Conservation (phyloP, 2,329 filamentous ascomycete genomes). For the Calonectria henricotiae region DNA sequence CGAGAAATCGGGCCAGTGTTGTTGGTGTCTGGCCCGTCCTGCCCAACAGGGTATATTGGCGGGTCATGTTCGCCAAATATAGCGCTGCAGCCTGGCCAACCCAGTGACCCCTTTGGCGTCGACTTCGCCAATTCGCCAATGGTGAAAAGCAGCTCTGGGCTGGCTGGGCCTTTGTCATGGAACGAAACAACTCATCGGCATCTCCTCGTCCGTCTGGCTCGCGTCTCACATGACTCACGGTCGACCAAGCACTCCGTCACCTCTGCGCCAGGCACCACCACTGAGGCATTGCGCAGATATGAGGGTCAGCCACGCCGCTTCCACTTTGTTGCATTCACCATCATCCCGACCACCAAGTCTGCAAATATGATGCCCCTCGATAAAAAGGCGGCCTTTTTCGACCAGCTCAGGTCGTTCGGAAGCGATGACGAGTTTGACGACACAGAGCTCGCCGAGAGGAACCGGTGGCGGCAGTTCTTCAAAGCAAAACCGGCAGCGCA, state of each 20-base stretch:
- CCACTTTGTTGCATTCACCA: background rate
- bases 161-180: background rate
- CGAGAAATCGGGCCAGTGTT: background rate
- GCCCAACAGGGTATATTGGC: slow-evolving; percentile 20
- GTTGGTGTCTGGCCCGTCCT: background rate
- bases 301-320: slow-evolving; percentile 7
- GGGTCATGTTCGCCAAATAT: slow-evolving; percentile 32
- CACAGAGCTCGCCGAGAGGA: slow-evolving; percentile 57
- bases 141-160: slow-evolving; percentile 6
- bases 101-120: slow-evolving; percentile 33
- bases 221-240: slow-evolving; percentile 32
- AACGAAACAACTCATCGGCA: slow-evolving; percentile 23
- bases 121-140: slow-evolving; percentile 24
- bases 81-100: slow-evolving; percentile 46
- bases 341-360: background rate
- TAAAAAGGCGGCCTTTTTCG: slow-evolving; percentile 67
- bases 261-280: slow-evolving; percentile 29
- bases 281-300: slow-evolving; percentile 12
- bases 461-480: slow-evolving; percentile 54
- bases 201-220: slow-evolving; percentile 4
- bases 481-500: slow-evolving; percentile 24
- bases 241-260: background rate
- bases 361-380: slow-evolving; percentile 53
- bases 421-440: slow-evolving; percentile 54
- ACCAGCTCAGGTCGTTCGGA: slow-evolving; percentile 59